These are phyloP conservation scores for Sextonia rubra DNA, from an alignment of 164 flowering plant genomes.

Conservation along the genomic window DNA sequence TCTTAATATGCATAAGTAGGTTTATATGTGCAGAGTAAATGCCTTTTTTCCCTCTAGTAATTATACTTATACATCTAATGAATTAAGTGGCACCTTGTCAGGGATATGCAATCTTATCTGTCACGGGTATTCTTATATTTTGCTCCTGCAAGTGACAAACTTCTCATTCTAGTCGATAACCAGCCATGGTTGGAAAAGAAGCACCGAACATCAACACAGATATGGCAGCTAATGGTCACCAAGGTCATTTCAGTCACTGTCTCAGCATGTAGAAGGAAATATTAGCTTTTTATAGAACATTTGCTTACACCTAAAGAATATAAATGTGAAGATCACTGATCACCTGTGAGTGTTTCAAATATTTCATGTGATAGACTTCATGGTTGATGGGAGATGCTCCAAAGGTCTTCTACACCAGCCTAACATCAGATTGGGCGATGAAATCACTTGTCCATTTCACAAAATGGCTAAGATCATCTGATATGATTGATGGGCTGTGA, in stretches of 20 bases:
- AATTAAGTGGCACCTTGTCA: not conserved
- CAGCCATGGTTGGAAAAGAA: conserved; percentile 29
- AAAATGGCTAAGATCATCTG: not conserved
- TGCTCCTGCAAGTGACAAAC: conserved; percentile 18
- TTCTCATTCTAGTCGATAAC: conserved; percentile 28
- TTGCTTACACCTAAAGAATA: not conserved
- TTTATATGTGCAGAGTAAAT: no score
- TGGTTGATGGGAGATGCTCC: not conserved
- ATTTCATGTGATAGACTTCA: not conserved
- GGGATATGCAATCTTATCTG: conserved; percentile 35
- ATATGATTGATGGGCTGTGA: no score
- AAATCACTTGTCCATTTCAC: not conserved
- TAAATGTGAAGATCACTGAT: not conserved
- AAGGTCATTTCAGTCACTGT: conserved; percentile 16
- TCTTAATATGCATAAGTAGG: no score
- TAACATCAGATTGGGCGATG: not conserved
- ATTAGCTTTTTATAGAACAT: not conserved
- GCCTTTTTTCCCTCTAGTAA: not conserved
- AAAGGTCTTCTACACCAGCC: not conserved
- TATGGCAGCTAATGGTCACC: conserved; percentile 30
- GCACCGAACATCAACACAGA: conserved; percentile 17
- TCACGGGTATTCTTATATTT: conserved; percentile 23
- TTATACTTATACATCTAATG: not conserved
- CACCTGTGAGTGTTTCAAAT: no score
- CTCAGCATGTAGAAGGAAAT: not conserved